phyloP scores from a whole-genome alignment of 2,329 filamentous ascomycete genomes.

The Berkeleyomyces basicola region DNA sequence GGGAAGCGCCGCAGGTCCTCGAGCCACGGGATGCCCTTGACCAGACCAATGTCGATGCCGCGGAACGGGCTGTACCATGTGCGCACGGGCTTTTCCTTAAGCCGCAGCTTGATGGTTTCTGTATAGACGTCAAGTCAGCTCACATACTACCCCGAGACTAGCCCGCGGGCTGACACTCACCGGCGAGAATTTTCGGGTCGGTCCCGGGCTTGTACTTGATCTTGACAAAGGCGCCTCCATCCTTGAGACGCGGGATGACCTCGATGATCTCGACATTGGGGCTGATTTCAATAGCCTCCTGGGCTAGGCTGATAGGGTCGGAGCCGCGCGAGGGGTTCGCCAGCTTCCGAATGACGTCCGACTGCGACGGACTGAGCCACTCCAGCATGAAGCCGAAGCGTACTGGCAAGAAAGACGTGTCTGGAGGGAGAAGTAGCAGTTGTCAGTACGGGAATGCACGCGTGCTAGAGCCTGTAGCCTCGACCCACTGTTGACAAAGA shows the following conservation, averaged over 20 bases:
- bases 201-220: conserved; percentile 38
- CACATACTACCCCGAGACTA: background rate
- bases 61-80: conserved; percentile 84
- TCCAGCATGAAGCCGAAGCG: conserved; percentile 9
- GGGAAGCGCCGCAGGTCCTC: conserved; percentile 82
- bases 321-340: conserved; percentile 34
- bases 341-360: conserved; percentile 23
- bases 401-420: conserved; percentile 12
- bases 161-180: conserved; percentile 17
- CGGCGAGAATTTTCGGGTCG: conserved; percentile 27
- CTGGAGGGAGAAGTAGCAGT: background rate
- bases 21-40: conserved; percentile 78
- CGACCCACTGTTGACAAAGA: conserved; percentile 73
- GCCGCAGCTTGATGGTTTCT: conserved; percentile 40
- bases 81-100: conserved; percentile 55
- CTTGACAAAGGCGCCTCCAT: conserved; percentile 88
- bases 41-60: conserved; percentile 51
- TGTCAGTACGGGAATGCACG: background rate
- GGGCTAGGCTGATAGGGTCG: conserved; percentile 37
- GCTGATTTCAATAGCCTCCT: conserved; percentile 44
- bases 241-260: conserved; percentile 69
- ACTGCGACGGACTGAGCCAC: conserved; percentile 11
- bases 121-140: conserved; percentile 6
- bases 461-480: too few species aligned
- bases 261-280: conserved; percentile 57